phyloP scores from a whole-genome alignment of 2,329 filamentous ascomycete species.

The Chaetomiaceae sp. region DNA sequence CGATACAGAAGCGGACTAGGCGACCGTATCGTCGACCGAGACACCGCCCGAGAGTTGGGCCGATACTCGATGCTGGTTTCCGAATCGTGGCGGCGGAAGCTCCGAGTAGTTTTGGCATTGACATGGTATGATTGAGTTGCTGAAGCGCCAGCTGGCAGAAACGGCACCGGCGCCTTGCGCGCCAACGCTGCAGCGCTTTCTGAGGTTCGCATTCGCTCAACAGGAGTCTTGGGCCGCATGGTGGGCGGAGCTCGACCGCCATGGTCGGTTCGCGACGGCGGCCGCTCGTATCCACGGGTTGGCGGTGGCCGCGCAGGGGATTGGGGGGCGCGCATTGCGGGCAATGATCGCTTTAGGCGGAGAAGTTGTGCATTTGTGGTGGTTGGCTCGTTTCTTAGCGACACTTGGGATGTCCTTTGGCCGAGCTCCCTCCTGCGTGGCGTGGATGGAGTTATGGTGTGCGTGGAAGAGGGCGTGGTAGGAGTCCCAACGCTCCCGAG shows the following conservation, averaged over 20 bases:
- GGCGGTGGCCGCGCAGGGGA: conserved; percentile 47
- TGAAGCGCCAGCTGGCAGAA: conserved; percentile 71
- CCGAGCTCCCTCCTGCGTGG: conserved; percentile 58
- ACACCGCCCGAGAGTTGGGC: conserved; percentile 54
- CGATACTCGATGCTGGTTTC: conserved; percentile 61
- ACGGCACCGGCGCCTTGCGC: conserved; percentile 64
- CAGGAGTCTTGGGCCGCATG: conserved; percentile 65
- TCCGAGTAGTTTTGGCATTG: conserved; percentile 66
- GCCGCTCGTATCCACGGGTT: conserved; percentile 49
- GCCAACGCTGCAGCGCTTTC: conserved; percentile 50
- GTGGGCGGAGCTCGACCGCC: conserved; percentile 45
- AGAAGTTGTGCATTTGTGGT: conserved; percentile 63
- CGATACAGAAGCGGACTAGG: conserved; percentile 54
- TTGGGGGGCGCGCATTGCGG: conserved; percentile 51
- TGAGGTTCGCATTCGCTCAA: conserved; percentile 54
- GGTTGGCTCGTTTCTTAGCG: conserved; percentile 55
- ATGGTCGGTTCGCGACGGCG: conserved; percentile 54
- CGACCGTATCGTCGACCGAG: conserved; percentile 55
- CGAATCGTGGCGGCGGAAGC: conserved; percentile 77
- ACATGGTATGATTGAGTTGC: conserved; percentile 65
- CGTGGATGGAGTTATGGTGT: conserved; percentile 53
- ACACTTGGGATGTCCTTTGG: conserved; percentile 50
- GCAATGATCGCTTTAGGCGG: conserved; percentile 61
- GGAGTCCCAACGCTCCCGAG: conserved; percentile 48
- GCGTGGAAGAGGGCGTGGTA: conserved; percentile 52